Conservation (phyloP, 1,139 yeast genomes). For the Taiozyma sp. region DNA sequence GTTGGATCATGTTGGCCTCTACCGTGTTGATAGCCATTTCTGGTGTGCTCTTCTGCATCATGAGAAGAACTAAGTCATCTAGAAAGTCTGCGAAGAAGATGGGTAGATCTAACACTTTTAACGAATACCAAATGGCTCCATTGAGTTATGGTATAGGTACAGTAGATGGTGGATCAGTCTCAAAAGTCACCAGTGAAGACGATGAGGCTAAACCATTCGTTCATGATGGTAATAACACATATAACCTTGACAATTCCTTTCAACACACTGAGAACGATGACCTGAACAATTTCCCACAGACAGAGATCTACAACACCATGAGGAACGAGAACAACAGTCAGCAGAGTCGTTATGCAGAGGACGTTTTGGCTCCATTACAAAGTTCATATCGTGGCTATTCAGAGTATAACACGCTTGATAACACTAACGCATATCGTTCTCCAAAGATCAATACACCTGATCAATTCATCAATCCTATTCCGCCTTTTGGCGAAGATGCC, state of each 20-base stretch:
- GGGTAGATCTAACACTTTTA: constrained; percentile 12
- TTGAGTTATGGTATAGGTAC: constrained; percentile 30
- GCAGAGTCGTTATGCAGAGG: constrained; percentile 5
- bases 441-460: background rate
- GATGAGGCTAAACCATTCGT: constrained; percentile 21
- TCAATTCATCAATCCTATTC: background rate
- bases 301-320: constrained; percentile 18
- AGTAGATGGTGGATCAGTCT: constrained; percentile 32
- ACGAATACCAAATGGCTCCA: constrained; percentile 29
- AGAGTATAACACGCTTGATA: constrained; percentile 1
- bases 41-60: constrained; percentile 38
- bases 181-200: constrained; percentile 21
- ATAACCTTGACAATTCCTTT: constrained; percentile 22
- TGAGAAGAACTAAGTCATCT: constrained; percentile 48
- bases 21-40: constrained; percentile 42
- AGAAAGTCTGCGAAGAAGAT: constrained; percentile 33
- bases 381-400: constrained; percentile 19
- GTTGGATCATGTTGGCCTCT: constrained; percentile 66
- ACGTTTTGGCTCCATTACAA: constrained; percentile 15
- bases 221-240: constrained; percentile 24
- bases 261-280: constrained; percentile 16
- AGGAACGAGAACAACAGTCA: constrained; percentile 10
- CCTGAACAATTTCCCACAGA: constrained; percentile 12
- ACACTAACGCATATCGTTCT: constrained; percentile 2
- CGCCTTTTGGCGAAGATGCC: background rate